phyloP scores from a whole-genome alignment of 2,329 filamentous ascomycete genomes.

The Pseudopyricularia cyperi region DNA sequence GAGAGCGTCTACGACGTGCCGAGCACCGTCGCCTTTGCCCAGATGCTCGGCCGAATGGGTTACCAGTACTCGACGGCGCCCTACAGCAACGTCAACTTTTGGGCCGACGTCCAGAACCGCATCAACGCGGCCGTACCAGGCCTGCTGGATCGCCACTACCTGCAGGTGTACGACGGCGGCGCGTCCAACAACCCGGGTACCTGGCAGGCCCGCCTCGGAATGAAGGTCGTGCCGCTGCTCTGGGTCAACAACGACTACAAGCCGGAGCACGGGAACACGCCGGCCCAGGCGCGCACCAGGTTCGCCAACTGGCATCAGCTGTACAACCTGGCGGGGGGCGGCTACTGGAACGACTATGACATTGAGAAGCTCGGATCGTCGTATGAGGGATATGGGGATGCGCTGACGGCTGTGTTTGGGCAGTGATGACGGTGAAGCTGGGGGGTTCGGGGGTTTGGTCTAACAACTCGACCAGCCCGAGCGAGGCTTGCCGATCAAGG shows the following conservation, averaged over 20 bases:
- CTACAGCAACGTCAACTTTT: constrained; percentile 26
- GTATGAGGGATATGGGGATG: constrained; percentile 19
- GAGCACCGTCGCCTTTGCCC: constrained; percentile 26
- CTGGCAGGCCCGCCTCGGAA: constrained; percentile 23
- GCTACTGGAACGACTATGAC: constrained; percentile 33
- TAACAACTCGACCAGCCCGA: too few relatives aligned
- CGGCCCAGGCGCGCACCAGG: constrained; percentile 19
- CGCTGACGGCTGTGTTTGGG: constrained; percentile 11
- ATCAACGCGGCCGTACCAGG: constrained; percentile 13
- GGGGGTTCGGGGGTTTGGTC: too few relatives aligned
- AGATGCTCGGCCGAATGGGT: constrained; percentile 25
- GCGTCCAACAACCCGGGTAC: constrained; percentile 23
- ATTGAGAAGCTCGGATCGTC: constrained; percentile 29
- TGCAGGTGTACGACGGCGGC: constrained; percentile 31
- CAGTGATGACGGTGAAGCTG: neutral
- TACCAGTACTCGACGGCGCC: constrained; percentile 29
- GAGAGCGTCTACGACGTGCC: constrained; percentile 27
- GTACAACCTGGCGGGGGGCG: constrained; percentile 21
- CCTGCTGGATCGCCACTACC: constrained; percentile 24
- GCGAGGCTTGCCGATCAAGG: too few relatives aligned
- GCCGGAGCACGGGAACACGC: constrained; percentile 22
- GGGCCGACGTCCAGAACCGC: constrained; percentile 17
- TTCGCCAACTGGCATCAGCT: constrained; percentile 20
- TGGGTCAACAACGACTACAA: constrained; percentile 35
- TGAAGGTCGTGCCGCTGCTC: constrained; percentile 27